Conservation (phyloP, 306 rosid genomes). For the Urtica urens region DNA sequence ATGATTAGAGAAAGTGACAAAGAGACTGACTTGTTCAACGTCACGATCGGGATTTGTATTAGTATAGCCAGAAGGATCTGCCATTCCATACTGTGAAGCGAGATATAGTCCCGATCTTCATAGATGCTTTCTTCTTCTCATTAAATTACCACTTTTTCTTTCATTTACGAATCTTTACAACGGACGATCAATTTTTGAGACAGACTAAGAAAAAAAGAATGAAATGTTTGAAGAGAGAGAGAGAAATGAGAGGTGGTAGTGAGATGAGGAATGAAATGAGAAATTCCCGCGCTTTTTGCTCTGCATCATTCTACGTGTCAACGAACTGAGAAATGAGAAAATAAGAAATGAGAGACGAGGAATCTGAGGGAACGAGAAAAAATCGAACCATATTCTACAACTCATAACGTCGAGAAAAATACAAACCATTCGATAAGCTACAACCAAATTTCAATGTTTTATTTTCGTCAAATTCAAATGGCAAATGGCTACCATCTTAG, state of each 20-base stretch:
- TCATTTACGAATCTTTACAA: slow-evolving; percentile 4
- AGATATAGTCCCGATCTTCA: slow-evolving; percentile 50
- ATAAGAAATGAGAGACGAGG: too few species aligned
- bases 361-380: too few species aligned
- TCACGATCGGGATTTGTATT: slow-evolving; percentile 51
- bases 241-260: slow-evolving; percentile 46
- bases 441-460: too few species aligned
- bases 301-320: slow-evolving; percentile 37
- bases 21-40: slow-evolving; percentile 59
- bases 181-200: too few species aligned
- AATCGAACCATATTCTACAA: too few species aligned
- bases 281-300: slow-evolving; percentile 50
- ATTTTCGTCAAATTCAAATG: too few species aligned
- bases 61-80: slow-evolving; percentile 60
- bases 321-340: too few species aligned
- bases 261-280: slow-evolving; percentile 38
- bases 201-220: slow-evolving; percentile 14
- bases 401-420: too few species aligned
- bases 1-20: background rate
- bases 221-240: slow-evolving; percentile 28
- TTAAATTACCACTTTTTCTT: slow-evolving; percentile 43
- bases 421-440: too few species aligned
- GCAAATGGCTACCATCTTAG: too few species aligned
- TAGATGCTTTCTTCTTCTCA: slow-evolving; percentile 67
- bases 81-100: slow-evolving; percentile 98